Base-by-base conservation (phyloP, 2,329 filamentous ascomycete genomes). In the Penicillium sp. region DNA sequence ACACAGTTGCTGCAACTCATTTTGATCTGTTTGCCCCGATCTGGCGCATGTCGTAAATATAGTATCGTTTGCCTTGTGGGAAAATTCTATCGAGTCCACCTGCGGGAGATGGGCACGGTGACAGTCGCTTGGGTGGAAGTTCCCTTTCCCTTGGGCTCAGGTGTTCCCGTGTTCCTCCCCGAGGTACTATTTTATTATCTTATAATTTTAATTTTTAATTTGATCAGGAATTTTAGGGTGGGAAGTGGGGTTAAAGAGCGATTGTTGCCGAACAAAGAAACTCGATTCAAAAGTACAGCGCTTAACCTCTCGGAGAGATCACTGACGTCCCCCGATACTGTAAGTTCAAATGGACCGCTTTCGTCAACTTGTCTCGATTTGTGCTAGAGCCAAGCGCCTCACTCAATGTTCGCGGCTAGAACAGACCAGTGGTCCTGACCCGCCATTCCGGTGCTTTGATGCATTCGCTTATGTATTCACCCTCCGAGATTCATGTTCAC, bases 51-150 rank as follows among this genome's bases (percentile, higher is more conserved):
- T 39, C 16, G n/a, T 51, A 39, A 26, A 47, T 5, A 19, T 44
- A 47, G n/a, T 37, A 42, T 16, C 22, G 24, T 45, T 58, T 58
- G 55, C 52, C 52, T 55, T 42, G 9, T 29, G 16, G 14, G 27
- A 11, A 44, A 53, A 52, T 46, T 47, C n/a, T 31, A 49, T 49
- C 29, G 54, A 39, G 33, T 35, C 24, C 39, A 39, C 35, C 29
- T 21, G 47, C 64, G 64, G 63, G 64, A 64, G 64, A 66, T 66
- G 48, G 46, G 55, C 63, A 53, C 24, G 37, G 49, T 65, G 63
- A 63, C 59, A 64, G 61, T 47, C 42, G 60, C 54, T 62, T 64
- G 61, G 56, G 55, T 39, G 11, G 48, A 46, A 48, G 43, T 49
- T 56, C 42, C 58, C 55, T 56, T 61, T 60, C 58, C 57, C 55